Conservation (phyloP, 768 basidiomycete species). For the Kwoniella sp. region DNA sequence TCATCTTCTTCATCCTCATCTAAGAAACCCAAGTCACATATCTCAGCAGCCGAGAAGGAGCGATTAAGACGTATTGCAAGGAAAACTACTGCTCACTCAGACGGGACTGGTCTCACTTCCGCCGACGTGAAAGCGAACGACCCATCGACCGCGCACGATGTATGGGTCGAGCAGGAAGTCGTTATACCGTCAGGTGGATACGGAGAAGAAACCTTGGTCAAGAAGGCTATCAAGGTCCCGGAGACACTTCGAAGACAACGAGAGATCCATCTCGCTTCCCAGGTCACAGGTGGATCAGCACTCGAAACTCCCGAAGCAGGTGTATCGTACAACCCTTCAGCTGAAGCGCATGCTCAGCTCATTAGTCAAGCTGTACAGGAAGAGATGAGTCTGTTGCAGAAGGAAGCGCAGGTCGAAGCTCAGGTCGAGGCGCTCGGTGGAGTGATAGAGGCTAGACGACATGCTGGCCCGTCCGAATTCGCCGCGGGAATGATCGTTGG, state of each 20-base stretch:
- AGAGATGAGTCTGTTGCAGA: conserved; percentile 65
- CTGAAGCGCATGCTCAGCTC: conserved; percentile 70
- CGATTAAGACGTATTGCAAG: conserved; percentile 70
- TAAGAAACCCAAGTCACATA: conserved; percentile 41
- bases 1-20: conserved; percentile 16
- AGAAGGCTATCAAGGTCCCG: conserved; percentile 53
- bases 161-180: conserved; percentile 14
- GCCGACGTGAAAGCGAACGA: conserved; percentile 10
- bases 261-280: conserved; percentile 27
- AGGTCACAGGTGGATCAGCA: conserved; percentile 23
- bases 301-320: conserved; percentile 70
- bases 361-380: conserved; percentile 67
- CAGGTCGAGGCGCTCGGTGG: conserved; percentile 64
- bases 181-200: conserved; percentile 57
- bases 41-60: conserved; percentile 73
- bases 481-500: conserved; percentile 67
- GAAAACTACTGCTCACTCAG: conserved; percentile 22
- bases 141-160: conserved; percentile 8
- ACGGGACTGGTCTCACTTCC: conserved; percentile 17
- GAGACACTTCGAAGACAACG: conserved; percentile 42
- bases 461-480: conserved; percentile 51
- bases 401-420: conserved; percentile 62
- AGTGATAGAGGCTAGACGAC: conserved; percentile 54
- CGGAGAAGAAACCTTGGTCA: conserved; percentile 39
- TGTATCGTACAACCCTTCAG: conserved; percentile 84